These are phyloP conservation scores for Scolecobasidium constrictum DNA, from an alignment of 2,329 filamentous ascomycete species.

Conservation along the genomic window DNA sequence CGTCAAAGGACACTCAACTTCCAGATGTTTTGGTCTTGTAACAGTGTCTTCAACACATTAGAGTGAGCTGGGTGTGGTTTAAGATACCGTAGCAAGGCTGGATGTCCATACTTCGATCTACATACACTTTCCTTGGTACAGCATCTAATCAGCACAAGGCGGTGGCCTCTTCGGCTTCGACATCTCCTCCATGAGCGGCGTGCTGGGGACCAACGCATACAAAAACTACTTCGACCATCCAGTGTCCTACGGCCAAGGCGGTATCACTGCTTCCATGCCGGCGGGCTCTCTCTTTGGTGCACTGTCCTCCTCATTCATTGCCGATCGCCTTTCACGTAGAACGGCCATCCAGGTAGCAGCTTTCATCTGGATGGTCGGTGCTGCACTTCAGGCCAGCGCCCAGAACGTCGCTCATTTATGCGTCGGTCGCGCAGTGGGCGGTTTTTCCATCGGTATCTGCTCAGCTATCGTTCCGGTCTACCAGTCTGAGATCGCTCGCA, in stretches of 20 bases:
- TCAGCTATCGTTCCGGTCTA: conserved; percentile 91
- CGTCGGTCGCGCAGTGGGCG: conserved; percentile 68
- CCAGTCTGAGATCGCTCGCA: conserved; percentile 66
- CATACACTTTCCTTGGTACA: too few relatives aligned
- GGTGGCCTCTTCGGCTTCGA: conserved; percentile 29
- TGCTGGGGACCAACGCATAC: conserved; percentile 26
- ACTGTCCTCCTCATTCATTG: conserved; percentile 34
- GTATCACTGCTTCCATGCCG: conserved; percentile 39
- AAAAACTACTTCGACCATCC: conserved; percentile 25
- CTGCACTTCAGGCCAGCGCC: conserved; percentile 25
- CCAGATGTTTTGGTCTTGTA: too few relatives aligned
- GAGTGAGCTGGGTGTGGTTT: too few relatives aligned
- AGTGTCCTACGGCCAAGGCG: conserved; percentile 22
- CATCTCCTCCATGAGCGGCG: conserved; percentile 28
- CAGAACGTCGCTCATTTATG: conserved; percentile 33
- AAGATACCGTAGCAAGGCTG: too few relatives aligned
- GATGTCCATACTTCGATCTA: too few relatives aligned
- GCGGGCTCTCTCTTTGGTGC: conserved; percentile 39
- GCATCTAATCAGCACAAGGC: conserved; percentile 14
- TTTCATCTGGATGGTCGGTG: conserved; percentile 36
- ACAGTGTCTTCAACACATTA: too few relatives aligned
- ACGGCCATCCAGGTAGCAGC: conserved; percentile 33
- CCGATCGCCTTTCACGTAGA: conserved; percentile 33
- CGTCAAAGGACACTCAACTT: too few relatives aligned
- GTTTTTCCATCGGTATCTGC: conserved; percentile 75